Evolutionary conservation across 225 moss, liverwort and hornwort genomes (phyloP).

Genomic region (Pseudisothecium myosuroides): DNA sequence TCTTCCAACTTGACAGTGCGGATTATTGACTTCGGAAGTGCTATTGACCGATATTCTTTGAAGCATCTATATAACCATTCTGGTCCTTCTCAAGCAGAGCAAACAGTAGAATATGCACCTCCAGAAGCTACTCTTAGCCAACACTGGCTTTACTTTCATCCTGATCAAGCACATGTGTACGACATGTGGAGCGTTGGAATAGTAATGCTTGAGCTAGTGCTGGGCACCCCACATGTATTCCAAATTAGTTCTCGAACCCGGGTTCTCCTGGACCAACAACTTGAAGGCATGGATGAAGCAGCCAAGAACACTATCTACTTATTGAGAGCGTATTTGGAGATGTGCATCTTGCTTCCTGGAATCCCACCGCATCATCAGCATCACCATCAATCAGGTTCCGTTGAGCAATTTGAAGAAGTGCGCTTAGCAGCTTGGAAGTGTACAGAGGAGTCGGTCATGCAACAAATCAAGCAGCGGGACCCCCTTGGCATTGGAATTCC

Average conservation of each 20-base stretch:
- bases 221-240: constrained; percentile 81
- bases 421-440: constrained; percentile 77
- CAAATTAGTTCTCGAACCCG: constrained; percentile 72
- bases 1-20: constrained; percentile 69
- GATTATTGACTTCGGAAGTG: constrained; percentile 81
- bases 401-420: constrained; percentile 55
- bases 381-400: constrained; percentile 35
- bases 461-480: constrained; percentile 70
- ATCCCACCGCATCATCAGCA: constrained; percentile 56
- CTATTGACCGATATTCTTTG: constrained; percentile 58
- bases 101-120: constrained; percentile 73
- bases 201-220: constrained; percentile 69
- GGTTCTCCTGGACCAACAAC: constrained; percentile 52
- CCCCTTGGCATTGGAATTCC: constrained; percentile 77
- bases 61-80: constrained; percentile 49
- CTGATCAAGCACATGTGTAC: constrained; percentile 62
- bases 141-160: constrained; percentile 78
- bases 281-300: constrained; percentile 65
- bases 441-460: constrained; percentile 62
- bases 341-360: constrained; percentile 79
- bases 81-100: constrained; percentile 68
- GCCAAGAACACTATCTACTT: constrained; percentile 63
- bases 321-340: constrained; percentile 69
- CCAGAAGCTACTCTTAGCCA: constrained; percentile 68
- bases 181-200: constrained; percentile 88